Evolutionary conservation across 306 rosid species (phyloP).

Genomic region (Begonia masoniana): DNA sequence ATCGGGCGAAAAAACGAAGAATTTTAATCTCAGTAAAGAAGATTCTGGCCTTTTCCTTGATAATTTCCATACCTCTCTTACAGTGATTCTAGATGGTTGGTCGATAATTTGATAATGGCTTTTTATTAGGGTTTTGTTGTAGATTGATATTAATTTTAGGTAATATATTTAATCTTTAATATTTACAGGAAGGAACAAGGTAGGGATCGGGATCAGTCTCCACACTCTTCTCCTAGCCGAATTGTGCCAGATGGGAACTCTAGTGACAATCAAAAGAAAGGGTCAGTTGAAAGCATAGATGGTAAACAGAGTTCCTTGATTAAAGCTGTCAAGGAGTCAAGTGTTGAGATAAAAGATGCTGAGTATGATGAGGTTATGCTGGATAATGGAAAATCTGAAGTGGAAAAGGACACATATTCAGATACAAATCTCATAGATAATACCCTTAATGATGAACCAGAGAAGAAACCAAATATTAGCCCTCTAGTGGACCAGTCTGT

Average conservation of each 20-base stretch:
- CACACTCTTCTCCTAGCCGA: slow-evolving; percentile 26
- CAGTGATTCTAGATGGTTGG: too few relatives aligned
- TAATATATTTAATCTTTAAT: slow-evolving; percentile 4
- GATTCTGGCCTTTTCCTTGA: too few relatives aligned
- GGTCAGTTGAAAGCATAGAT: slow-evolving; percentile 62
- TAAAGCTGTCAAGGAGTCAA: slow-evolving; percentile 38
- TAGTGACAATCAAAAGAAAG: slow-evolving; percentile 38
- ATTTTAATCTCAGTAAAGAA: too few relatives aligned
- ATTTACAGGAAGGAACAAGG: slow-evolving; percentile 35
- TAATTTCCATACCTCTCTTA: too few relatives aligned
- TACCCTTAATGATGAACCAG: slow-evolving; percentile 25
- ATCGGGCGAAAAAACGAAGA: too few relatives aligned
- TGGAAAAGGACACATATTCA: slow-evolving; percentile 36
- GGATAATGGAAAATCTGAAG: slow-evolving; percentile 47
- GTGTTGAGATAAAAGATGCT: slow-evolving; percentile 41
- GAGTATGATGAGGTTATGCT: slow-evolving; percentile 41
- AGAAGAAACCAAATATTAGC: slow-evolving; percentile 29
- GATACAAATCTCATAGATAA: slow-evolving; percentile 18
- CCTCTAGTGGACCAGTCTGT: slow-evolving; percentile 47
- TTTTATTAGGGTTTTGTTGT: too few relatives aligned
- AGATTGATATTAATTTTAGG: too few relatives aligned
- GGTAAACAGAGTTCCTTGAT: slow-evolving; percentile 24
- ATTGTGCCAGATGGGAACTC: slow-evolving; percentile 21
- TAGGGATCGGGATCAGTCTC: slow-evolving; percentile 36
- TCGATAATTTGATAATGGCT: too few relatives aligned